Conservation (phyloP, 768 basidiomycete genomes). For the Leccinum disarticulatum region DNA sequence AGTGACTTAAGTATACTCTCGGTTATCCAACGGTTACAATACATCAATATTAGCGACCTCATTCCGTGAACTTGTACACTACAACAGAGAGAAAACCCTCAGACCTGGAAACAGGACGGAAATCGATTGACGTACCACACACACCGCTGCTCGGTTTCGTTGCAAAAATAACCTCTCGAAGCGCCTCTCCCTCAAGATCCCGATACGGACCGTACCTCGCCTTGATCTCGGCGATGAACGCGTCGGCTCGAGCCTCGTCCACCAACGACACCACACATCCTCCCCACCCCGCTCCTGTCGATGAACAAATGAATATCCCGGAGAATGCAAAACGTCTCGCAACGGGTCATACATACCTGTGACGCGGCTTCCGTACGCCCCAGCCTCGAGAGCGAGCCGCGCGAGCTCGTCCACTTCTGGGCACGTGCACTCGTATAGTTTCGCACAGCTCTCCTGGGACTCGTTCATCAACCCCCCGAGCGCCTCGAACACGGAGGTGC, state of each 20-base stretch:
- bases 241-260: conserved; percentile 55
- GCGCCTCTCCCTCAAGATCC: conserved; percentile 52
- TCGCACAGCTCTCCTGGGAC: conserved; percentile 68
- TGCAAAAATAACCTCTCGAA: conserved; percentile 74
- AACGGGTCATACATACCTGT: background rate
- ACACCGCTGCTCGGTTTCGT: conserved; percentile 83
- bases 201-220: conserved; percentile 65
- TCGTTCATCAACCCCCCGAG: conserved; percentile 79
- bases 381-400: conserved; percentile 59
- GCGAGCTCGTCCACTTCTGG: conserved; percentile 74
- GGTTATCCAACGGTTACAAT: too few species aligned
- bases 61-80: conserved; percentile 33
- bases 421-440: conserved; percentile 77
- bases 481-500: conserved; percentile 36
- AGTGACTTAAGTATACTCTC: too few species aligned
- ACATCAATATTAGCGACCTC: conserved; percentile 1
- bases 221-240: conserved; percentile 63
- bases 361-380: conserved; percentile 49
- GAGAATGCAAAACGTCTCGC: background rate
- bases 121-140: conserved; percentile 54
- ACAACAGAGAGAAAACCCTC: too few species aligned
- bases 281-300: conserved; percentile 84
- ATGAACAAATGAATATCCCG: background rate
- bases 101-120: background rate
- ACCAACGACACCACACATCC: conserved; percentile 87